Evolutionary conservation across 257 asterid genomes (phyloP), one percentile per base, ranked within the genome.

Genomic region (Ilex asprella): DNA sequence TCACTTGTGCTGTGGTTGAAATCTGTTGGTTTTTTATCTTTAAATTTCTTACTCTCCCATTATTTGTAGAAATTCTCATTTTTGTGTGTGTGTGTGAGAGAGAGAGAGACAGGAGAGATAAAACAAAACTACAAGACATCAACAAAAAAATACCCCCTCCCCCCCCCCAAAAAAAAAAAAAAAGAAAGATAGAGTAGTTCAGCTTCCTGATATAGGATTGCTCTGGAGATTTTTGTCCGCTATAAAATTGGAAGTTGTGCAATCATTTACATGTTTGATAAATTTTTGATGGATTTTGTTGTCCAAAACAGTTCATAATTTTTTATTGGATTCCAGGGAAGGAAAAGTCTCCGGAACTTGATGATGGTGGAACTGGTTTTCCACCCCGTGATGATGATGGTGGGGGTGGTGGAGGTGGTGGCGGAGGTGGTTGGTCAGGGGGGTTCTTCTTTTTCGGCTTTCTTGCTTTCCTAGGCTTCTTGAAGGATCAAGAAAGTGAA

Each of bases 351-450:
- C 97, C 95, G 10, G 92, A 83, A 6, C 94, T 89, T 16, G 97
- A 90, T 73, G 95, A 87, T 74, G 95, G 95, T n/a, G 97, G 97
- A 35, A 29, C 80, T 3, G 97, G 95, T 64, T 69, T 90, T 62
- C 95, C 97, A 29, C 97, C 97, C 6, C 82, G 92, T 30, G 97
- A 85, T 71, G 97, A 86, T 64, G 97, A 68, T 41, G 97, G 85
- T 3, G 97, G 95, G 0, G 97, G 95, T 0, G 97, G 95, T 0
- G 94, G 97, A 0, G 95, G 95, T 0, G 95, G 94, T 0, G 95
- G 97, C 0, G 95, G 97, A 4, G 92, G 95, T 55, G 65, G 74
- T 65, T 89, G 85, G 84, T 79, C 91, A 0, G 97, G 97, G 16
- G 97, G 97, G 10, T 90, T 85, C 84, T 87, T 87, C 83, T 73